Evolutionary conservation across 176 grass and related monocot species (phyloP), one percentile per base, ranked within the genome.

Genomic region (Aegilops speltoides): DNA sequence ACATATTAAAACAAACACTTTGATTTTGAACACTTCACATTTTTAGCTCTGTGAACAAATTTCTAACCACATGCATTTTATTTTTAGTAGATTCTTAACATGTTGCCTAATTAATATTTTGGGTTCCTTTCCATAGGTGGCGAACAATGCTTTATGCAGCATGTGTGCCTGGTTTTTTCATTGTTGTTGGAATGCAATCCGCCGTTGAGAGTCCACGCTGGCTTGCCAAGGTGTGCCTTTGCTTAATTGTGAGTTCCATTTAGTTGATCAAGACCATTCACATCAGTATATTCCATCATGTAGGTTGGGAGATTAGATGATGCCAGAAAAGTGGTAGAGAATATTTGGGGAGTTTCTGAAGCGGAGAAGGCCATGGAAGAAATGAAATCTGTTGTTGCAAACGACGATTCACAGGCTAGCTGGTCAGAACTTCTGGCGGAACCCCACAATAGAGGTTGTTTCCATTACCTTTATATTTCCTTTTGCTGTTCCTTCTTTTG

Each of bases 201-300:
- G 92, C 97, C 80, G 94, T 91, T 80, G 97, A 99, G 80, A 98
- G 97, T 86, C 97, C 92, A 0, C 91, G 94, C 34, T 99, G 94
- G 97, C 94, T 99, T 65, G 93, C 90, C 48, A 99, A 96, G 94
- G 97, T 99, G 97, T 96, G 86, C 15, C 67, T 69, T 77, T 84
- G 73, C 36, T 36, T 52, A 65, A 24, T 41, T 77, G 38, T 63
- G 52, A 78, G 41, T 83, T 24, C 7, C 26, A 79, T 69, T 77
- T 90, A 83, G 16, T 80, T 24, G 15, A 85, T 52, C 41, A 67
- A 19, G 40, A 31, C 31, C 40, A 25, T 66, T 82, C 46, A 15
- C 33, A 83, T 56, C 7, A 89, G 19, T 82, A 41, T 25, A 78
- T 71, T 83, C 33, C n/a, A 81, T 82, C 25, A 16, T 91, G 56